Base-by-base conservation (phyloP, 1,284 basidiomycete species). In the Moesziomyces globuligerus region DNA sequence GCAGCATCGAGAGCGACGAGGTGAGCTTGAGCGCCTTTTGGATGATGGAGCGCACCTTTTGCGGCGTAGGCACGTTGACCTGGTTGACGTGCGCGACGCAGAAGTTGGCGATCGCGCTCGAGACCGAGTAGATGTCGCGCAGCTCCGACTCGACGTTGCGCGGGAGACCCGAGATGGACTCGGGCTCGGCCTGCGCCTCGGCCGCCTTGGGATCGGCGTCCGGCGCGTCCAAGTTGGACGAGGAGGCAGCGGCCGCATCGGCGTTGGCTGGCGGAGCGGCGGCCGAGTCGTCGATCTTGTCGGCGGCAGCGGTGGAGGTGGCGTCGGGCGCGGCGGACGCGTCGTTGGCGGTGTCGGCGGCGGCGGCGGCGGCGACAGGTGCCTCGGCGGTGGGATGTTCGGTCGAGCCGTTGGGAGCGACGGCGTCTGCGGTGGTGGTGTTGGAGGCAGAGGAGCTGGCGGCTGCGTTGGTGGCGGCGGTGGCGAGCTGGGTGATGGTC, bases 1-100 rank as follows among this genome's bases (percentile, higher is more conserved):
- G 41, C 17, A 76, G 64, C 49, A 65, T 59, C 38, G 67, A 69
- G 41, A 77, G 57, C 26, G 72, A 72, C 10, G 74, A 69, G 41
- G 71, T 75, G 39, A 77, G 66, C 44, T 71, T 72, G 43, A 72
- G 72, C 21, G 62, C 75, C 47, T 69, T 66, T 13, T 65, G 59
- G 32, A 75, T 56, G 54, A 72, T 44, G 29, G 39, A 55, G 46
- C 72, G 62, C 11, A 77, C 52, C 45, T 75, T 72, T 37, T 71
- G 60, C 5, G 62, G 57, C 1, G 61, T 59, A 7, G 64, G 60
- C 3, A 68, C 39, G 26, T 49, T 52, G 45, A 66, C 61, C 23
- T 67, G 50, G 37, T 65, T 67, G 40, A 77, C 52, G 48, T 73
- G 70, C n/a, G 72, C 64, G 18, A 66, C 64, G 3, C 57, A 62